Evolutionary conservation across 2,329 filamentous ascomycete species (phyloP), one percentile per base, ranked within the genome.

Genomic region (Sporothrix dimorphospora): DNA sequence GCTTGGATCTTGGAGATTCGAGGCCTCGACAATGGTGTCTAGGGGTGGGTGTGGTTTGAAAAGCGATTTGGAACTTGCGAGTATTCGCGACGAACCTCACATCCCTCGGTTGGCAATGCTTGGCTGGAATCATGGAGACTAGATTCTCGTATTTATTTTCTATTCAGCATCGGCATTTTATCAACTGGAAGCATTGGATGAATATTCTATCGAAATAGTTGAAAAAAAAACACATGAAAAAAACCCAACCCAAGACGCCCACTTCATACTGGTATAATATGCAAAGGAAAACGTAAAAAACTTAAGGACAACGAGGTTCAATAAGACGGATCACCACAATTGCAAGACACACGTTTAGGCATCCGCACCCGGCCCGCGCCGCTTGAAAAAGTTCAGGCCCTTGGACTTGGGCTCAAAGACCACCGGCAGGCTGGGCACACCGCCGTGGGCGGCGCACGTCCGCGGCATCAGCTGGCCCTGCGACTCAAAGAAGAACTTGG

Each of bases 401-500:
- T 47, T 49, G 21, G 55, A 27, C 55, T 45, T 45, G 34, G 66
- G 27, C n/a, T 40, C 45, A 45, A 66, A 38, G n/a, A 24, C 34
- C 45, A 49, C 65, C 21, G 66, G 67, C 47, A 59, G 49, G 11
- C 68, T 42, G 66, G 67, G 47, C 8, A 53, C 51, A 40, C 70
- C 67, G 67, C 72, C 61, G 66, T 76, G 75, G 12, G 57, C 30
- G 7, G 71, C 38, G 40, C 79, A 81, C 12, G 68, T 74, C 1
- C 73, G 73, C 2, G 78, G 78, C 11, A 77, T 51, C 2, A 70
- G 51, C 30, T 75, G 67, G 0, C 79, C 79, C 67, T 81, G 80
- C 1, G 79, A 79, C 74, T 81, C 80, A 61, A 78, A 80, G 55
- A 80, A 82, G 73, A 82, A 82, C 0, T 57, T 71, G 0, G 80